phyloP scores from a whole-genome alignment of 805 yeast species.

The Kregervanrija delftensis region DNA sequence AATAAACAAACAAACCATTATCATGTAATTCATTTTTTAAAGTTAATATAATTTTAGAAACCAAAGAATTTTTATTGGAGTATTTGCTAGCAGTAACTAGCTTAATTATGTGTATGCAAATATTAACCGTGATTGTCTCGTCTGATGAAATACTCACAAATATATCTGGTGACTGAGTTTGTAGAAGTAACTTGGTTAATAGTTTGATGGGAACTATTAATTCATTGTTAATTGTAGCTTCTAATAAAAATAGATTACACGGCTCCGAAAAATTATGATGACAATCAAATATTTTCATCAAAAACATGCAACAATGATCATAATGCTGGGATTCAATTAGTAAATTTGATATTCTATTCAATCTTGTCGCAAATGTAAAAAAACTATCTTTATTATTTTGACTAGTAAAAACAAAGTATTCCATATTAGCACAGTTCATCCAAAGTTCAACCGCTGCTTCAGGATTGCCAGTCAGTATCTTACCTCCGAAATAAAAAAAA shows the following conservation, averaged over 20 bases:
- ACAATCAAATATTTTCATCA: slow-evolving; percentile 14
- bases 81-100: slow-evolving; percentile 18
- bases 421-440: slow-evolving; percentile 27
- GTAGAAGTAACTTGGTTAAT: slow-evolving; percentile 13
- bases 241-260: slow-evolving; percentile 5
- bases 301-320: slow-evolving; percentile 13
- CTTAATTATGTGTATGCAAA: slow-evolving; percentile 15
- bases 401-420: slow-evolving; percentile 18
- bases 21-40: slow-evolving; percentile 18
- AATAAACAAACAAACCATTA: slow-evolving; percentile 24
- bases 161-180: slow-evolving; percentile 3
- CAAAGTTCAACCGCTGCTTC: slow-evolving; percentile 16
- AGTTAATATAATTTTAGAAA: slow-evolving; percentile 20
- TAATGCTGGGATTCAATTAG: slow-evolving; percentile 16
- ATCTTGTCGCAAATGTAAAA: slow-evolving; percentile 22
- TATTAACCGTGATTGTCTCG: slow-evolving; percentile 3
- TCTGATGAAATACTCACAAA: slow-evolving; percentile 4
- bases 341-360: slow-evolving; percentile 29
- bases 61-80: slow-evolving; percentile 15
- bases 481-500: slow-evolving; percentile 34
- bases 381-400: slow-evolving; percentile 4
- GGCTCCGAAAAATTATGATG: not conserved
- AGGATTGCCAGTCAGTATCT: slow-evolving; percentile 8
- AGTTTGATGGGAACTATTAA: slow-evolving; percentile 14
- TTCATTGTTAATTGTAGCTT: slow-evolving; percentile 4